Conservation (phyloP, 208 protist species). For the Angomonas deanei region DNA sequence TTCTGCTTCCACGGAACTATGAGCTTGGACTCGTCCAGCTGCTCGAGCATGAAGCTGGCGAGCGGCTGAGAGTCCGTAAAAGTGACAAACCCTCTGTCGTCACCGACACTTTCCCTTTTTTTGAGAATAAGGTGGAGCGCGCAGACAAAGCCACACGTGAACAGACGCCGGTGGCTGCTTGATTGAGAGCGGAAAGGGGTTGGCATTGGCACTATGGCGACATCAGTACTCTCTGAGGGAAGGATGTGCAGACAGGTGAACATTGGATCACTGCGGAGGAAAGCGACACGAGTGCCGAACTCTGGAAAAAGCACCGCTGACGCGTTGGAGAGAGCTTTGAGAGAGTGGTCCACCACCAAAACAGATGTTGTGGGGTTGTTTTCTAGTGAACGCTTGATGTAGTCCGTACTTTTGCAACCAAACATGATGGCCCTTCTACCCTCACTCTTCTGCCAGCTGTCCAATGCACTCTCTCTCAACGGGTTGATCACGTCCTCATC, state of each 20-base stretch:
- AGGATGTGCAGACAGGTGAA: constrained; percentile 58
- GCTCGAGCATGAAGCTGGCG: constrained; percentile 79
- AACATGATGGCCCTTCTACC: constrained; percentile 40
- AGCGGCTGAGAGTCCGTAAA: constrained; percentile 77
- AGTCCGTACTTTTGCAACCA: constrained; percentile 47
- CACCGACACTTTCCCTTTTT: constrained; percentile 19
- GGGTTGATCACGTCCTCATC: constrained; percentile 7
- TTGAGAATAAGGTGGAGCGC: constrained; percentile 39
- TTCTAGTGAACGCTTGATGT: constrained; percentile 47
- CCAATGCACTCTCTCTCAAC: constrained; percentile 13
- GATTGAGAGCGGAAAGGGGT: constrained; percentile 54
- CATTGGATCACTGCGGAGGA: constrained; percentile 73
- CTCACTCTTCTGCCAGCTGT: constrained; percentile 14
- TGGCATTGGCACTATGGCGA: constrained; percentile 71
- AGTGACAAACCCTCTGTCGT: constrained; percentile 63
- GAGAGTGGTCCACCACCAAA: constrained; percentile 56
- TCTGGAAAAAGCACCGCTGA: constrained; percentile 22
- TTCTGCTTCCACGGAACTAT: constrained; percentile 83
- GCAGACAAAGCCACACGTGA: constrained; percentile 64
- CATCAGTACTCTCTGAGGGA: constrained; percentile 27
- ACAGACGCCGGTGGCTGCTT: constrained; percentile 62
- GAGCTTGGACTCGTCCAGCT: constrained; percentile 71
- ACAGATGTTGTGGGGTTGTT: constrained; percentile 24
- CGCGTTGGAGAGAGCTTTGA: constrained; percentile 38
- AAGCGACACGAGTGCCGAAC: constrained; percentile 32